phyloP scores from a whole-genome alignment of 2,329 filamentous ascomycete species.

The Pseudomassariella vexata region DNA sequence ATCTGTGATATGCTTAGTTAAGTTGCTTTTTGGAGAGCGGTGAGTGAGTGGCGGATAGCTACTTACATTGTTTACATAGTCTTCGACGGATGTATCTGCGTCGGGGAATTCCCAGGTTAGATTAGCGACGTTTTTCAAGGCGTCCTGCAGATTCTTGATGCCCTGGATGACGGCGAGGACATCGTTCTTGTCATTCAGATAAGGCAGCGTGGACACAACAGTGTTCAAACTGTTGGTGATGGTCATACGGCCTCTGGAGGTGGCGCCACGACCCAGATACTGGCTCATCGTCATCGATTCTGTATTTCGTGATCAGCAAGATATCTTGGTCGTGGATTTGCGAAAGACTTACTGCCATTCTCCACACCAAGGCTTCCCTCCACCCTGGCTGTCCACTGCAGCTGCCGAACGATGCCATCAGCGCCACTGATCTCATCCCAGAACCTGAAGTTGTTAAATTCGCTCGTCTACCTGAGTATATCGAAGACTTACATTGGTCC shows the following conservation, averaged over 20 bases:
- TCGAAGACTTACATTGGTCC: slow-evolving; percentile 48
- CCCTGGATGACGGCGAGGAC: slow-evolving; percentile 58
- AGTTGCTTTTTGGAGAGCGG: neutral
- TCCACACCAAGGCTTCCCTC: slow-evolving; percentile 43
- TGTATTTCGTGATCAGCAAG: slow-evolving; percentile 11
- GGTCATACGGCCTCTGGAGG: slow-evolving; percentile 55
- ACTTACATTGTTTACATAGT: slow-evolving; percentile 47
- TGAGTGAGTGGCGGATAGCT: neutral
- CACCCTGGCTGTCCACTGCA: slow-evolving; percentile 62
- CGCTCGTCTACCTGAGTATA: no score
- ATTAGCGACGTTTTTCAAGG: slow-evolving; percentile 45
- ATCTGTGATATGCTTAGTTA: slow-evolving; percentile 18
- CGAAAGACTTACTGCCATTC: slow-evolving; percentile 21
- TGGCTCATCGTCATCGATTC: slow-evolving; percentile 48
- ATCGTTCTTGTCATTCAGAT: slow-evolving; percentile 52
- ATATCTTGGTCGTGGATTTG: neutral
- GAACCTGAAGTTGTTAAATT: slow-evolving; percentile 25
- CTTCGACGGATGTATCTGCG: slow-evolving; percentile 43
- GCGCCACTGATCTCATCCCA: slow-evolving; percentile 52
- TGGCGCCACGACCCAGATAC: slow-evolving; percentile 59
- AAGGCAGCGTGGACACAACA: slow-evolving; percentile 52
- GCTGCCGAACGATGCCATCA: slow-evolving; percentile 56
- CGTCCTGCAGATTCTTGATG: slow-evolving; percentile 53
- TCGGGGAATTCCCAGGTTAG: slow-evolving; percentile 53
- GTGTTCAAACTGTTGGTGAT: slow-evolving; percentile 54